A percentile compares a stretch with the other conserved stretches of the same genome.
phyloP scores from a whole-genome alignment of 257 asterid genomes.

The Gentiana macrophylla region DNA sequence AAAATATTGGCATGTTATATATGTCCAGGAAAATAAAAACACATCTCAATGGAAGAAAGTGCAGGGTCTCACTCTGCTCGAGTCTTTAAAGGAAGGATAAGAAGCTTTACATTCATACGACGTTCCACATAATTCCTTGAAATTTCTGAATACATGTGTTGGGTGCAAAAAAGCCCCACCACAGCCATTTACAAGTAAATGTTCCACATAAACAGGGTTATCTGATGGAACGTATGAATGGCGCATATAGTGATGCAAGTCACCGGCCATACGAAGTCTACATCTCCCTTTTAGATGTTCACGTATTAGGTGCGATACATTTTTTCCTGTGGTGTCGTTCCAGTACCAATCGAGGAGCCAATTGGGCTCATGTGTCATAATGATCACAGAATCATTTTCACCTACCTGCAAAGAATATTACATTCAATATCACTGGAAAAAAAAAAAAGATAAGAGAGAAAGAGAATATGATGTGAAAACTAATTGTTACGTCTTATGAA shows the following conservation, averaged over 20 bases:
- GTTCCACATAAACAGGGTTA: conserved; percentile 75
- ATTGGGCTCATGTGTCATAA: conserved; percentile 94
- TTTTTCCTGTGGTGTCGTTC: conserved; percentile 66
- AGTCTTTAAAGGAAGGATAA: conserved; percentile 93
- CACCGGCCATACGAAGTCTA: conserved; percentile 91
- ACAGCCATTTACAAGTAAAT: conserved; percentile 93
- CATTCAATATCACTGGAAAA: background rate
- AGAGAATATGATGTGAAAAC: background rate
- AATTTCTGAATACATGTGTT: conserved; percentile 84
- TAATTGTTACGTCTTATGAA: background rate
- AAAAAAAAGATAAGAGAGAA: background rate
- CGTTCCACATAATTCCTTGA: conserved; percentile 40
- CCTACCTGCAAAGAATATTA: conserved; percentile 45
- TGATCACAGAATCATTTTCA: conserved; percentile 73
- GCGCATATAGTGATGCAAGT: conserved; percentile 97
- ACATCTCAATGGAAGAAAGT: background rate
- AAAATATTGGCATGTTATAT: conserved; percentile 3
- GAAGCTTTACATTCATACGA: conserved; percentile 79
- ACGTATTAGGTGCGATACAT: conserved; percentile 58
- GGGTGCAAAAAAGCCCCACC: conserved; percentile 99
- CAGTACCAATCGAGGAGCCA: conserved; percentile 99
- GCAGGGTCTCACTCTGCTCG: conserved; percentile 59
- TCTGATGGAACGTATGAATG: conserved; percentile 75
- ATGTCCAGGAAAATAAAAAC: background rate
- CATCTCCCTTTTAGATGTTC: conserved; percentile 85